Percentiles rank a stretch among this genome's conserved stretches.
These are phyloP conservation scores for Zymoseptoria ardabiliae DNA, from an alignment of 2,329 filamentous ascomycete genomes.

Conservation along the genomic window DNA sequence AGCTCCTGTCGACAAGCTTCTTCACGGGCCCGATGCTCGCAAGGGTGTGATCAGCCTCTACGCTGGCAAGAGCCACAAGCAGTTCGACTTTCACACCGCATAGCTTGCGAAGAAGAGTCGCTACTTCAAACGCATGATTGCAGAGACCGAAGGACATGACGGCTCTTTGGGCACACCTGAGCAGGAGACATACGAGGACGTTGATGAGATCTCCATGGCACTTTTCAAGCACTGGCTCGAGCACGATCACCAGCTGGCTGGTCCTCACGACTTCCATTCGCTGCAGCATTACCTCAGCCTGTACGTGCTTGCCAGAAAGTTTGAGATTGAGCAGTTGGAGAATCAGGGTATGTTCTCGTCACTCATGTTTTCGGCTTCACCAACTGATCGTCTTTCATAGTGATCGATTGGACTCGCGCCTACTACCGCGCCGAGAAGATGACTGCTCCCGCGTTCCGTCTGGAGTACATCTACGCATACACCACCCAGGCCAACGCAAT, in stretches of 20 bases:
- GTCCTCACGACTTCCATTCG: constrained; percentile 30
- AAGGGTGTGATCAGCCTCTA: constrained; percentile 12
- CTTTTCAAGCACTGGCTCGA: constrained; percentile 29
- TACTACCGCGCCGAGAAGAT: constrained; percentile 28
- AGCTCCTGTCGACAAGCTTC: constrained; percentile 4
- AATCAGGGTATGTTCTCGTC: constrained; percentile 21
- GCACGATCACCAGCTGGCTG: constrained; percentile 20
- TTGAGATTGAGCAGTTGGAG: constrained; percentile 24
- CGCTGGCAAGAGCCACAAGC: constrained; percentile 22
- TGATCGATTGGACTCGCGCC: constrained; percentile 27
- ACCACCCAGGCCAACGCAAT: constrained; percentile 22
- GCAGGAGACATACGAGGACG: constrained; percentile 22
- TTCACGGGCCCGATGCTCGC: constrained; percentile 1
- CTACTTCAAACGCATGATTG: constrained; percentile 23
- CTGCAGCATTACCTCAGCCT: constrained; percentile 29
- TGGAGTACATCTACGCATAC: constrained; percentile 31
- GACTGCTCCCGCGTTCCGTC: constrained; percentile 30
- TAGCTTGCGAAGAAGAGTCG: constrained; percentile 21
- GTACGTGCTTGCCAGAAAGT: constrained; percentile 26
- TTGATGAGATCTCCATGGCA: constrained; percentile 26
- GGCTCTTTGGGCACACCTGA: constrained; percentile 7
- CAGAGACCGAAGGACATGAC: constrained; percentile 10
- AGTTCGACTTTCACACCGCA: constrained; percentile 21
- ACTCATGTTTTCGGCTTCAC: neutral
- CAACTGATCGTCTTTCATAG: constrained; percentile 10